A percentile compares a stretch with the other conserved stretches of the same genome.
These are phyloP conservation scores for Pythium inflatum DNA, from an alignment of 352 stramenopile species.

Conservation along the genomic window DNA sequence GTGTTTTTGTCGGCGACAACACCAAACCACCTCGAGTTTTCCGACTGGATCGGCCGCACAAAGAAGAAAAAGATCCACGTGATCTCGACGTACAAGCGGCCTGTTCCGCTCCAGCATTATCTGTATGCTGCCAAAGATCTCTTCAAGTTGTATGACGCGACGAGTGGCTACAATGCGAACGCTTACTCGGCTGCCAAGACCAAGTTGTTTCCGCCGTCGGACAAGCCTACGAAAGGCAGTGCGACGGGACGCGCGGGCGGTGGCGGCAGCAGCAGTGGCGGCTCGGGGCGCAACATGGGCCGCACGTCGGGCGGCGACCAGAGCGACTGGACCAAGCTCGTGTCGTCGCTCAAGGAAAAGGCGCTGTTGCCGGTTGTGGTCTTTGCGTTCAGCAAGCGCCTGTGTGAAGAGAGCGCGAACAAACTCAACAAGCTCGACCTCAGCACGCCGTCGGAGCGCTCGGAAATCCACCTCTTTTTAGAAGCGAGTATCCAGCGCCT, in stretches of 20 bases:
- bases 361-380: conserved; percentile 94
- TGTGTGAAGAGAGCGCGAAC: conserved; percentile 82
- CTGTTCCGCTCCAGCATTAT: conserved; percentile 96
- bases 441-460: conserved; percentile 70
- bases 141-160: conserved; percentile 79
- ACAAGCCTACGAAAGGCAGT: conserved; percentile 48
- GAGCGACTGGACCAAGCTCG: conserved; percentile 89
- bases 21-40: conserved; percentile 98
- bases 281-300: conserved; percentile 54
- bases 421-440: conserved; percentile 80
- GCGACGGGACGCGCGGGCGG: conserved; percentile 38
- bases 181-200: conserved; percentile 64
- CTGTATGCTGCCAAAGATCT: conserved; percentile 95
- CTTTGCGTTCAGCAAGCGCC: conserved; percentile 91
- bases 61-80: conserved; percentile 97
- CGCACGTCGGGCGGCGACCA: conserved; percentile 67
- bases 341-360: conserved; percentile 90
- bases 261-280: conserved; percentile 46
- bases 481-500: conserved; percentile 77
- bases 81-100: conserved; percentile 96
- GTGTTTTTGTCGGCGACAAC: conserved; percentile 99
- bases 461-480: conserved; percentile 85
- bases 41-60: conserved; percentile 98
- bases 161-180: conserved; percentile 56
- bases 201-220: conserved; percentile 63